Conservation (phyloP, 2,329 filamentous ascomycete species). For the Pseudogymnoascus sp. region DNA sequence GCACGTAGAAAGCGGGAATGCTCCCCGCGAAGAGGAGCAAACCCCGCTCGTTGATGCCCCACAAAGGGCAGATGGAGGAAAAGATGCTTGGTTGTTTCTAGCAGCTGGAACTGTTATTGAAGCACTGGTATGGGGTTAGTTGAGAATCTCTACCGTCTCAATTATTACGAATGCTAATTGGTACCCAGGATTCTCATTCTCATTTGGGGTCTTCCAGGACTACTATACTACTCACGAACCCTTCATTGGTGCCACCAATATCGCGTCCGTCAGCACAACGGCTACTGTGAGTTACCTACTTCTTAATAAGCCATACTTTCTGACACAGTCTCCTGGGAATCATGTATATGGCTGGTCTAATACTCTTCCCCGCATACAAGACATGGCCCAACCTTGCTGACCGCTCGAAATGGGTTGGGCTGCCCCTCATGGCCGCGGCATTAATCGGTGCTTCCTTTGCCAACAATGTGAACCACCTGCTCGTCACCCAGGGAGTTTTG, state of each 20-base stretch:
- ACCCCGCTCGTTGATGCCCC: conserved; percentile 19
- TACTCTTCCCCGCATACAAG: conserved; percentile 18
- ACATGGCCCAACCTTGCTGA: conserved; percentile 28
- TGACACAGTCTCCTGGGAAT: conserved; percentile 30
- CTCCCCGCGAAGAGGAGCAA: background rate
- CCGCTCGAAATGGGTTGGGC: conserved; percentile 24
- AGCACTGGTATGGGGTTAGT: conserved; percentile 43
- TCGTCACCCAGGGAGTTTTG: conserved; percentile 38
- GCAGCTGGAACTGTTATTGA: conserved; percentile 44
- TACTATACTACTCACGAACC: conserved; percentile 33
- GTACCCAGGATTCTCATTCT: conserved; percentile 28
- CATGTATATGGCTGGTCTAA: conserved; percentile 22
- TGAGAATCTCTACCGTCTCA: conserved; percentile 18
- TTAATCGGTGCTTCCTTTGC: conserved; percentile 36
- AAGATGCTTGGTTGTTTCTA: conserved; percentile 44
- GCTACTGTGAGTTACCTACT: conserved; percentile 29
- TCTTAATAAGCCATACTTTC: conserved; percentile 26
- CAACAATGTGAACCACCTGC: conserved; percentile 34
- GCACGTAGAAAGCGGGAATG: background rate
- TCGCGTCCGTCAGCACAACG: conserved; percentile 36
- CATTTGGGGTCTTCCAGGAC: conserved; percentile 36
- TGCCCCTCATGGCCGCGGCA: conserved; percentile 29
- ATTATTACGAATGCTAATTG: conserved; percentile 18
- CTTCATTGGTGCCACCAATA: conserved; percentile 26
- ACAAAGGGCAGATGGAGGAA: conserved; percentile 40